phyloP scores from a whole-genome alignment of 345 rosid genomes.

The Acer campestre region DNA sequence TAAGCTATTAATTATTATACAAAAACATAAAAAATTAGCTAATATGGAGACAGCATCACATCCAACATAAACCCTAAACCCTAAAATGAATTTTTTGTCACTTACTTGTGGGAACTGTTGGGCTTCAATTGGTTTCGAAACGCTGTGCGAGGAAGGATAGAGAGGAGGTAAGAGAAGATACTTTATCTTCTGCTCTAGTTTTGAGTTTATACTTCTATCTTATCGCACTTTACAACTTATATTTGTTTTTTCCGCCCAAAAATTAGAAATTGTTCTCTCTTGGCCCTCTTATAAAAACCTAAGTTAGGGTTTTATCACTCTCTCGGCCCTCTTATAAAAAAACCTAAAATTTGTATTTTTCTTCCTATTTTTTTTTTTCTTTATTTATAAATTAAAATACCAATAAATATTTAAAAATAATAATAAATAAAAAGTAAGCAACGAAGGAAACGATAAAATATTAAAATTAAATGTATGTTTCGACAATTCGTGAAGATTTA shows the following conservation, averaged over 20 bases:
- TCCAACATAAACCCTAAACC: slow-evolving; percentile 21
- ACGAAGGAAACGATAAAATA: no score
- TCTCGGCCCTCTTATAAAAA: neutral
- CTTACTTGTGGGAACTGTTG: slow-evolving; percentile 8
- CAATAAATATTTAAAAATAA: no score
- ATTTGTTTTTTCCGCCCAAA: slow-evolving; percentile 10
- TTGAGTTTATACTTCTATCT: neutral
- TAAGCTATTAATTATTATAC: neutral
- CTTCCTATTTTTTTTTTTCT: neutral
- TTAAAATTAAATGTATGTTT: no score
- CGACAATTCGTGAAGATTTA: no score
- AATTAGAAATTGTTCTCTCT: neutral
- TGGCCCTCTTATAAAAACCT: no score
- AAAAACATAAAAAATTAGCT: neutral
- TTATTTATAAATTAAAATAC: no score
- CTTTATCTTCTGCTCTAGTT: neutral
- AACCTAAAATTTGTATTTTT: neutral
- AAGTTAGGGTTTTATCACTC: neutral
- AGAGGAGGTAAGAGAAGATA: neutral
- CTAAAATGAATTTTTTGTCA: neutral
- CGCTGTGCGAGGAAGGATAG: neutral
- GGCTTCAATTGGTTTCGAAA: neutral
- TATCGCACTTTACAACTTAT: neutral
- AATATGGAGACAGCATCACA: neutral
- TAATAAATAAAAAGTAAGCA: no score